Evolutionary conservation across 2,329 filamentous ascomycete genomes (phyloP).

Genomic region (Cladosporium oxysporum): DNA sequence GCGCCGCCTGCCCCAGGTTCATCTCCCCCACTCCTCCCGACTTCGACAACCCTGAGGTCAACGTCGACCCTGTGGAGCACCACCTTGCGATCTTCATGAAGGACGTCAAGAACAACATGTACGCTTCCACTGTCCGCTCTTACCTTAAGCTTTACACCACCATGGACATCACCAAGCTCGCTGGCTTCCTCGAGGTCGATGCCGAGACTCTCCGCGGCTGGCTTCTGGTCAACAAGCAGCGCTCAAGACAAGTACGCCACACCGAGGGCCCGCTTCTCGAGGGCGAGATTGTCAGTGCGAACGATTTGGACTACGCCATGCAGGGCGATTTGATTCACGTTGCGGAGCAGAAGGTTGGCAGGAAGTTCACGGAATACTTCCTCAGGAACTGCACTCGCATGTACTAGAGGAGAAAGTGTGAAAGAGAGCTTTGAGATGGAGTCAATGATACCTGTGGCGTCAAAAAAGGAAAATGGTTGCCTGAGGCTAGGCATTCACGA

Average conservation of each 20-base stretch:
- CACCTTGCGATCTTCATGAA: constrained; percentile 99
- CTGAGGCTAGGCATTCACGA: not conserved
- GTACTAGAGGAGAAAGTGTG: constrained; percentile 61
- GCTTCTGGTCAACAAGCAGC: constrained; percentile 97
- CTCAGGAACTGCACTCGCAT: constrained; percentile 93
- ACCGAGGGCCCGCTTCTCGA: constrained; percentile 86
- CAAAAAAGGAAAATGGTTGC: not conserved
- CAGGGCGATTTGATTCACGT: constrained; percentile 98
- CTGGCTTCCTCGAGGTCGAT: constrained; percentile 94
- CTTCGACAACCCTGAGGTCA: constrained; percentile 94
- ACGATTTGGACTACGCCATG: constrained; percentile 95
- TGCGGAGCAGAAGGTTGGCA: constrained; percentile 96
- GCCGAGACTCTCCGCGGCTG: constrained; percentile 93
- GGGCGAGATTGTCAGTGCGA: constrained; percentile 88
- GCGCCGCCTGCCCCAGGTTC: constrained; percentile 97
- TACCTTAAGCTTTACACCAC: constrained; percentile 99
- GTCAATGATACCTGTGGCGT: not conserved
- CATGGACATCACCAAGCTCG: constrained; percentile 98
- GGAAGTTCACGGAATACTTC: constrained; percentile 98
- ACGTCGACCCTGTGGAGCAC: constrained; percentile 96
- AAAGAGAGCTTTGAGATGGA: not conserved
- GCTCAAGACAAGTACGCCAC: constrained; percentile 94
- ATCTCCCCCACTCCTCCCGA: constrained; percentile 96
- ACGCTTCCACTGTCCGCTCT: constrained; percentile 94
- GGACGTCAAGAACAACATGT: constrained; percentile 99